Conservation (phyloP, 768 basidiomycete species). For the Postia placenta region DNA sequence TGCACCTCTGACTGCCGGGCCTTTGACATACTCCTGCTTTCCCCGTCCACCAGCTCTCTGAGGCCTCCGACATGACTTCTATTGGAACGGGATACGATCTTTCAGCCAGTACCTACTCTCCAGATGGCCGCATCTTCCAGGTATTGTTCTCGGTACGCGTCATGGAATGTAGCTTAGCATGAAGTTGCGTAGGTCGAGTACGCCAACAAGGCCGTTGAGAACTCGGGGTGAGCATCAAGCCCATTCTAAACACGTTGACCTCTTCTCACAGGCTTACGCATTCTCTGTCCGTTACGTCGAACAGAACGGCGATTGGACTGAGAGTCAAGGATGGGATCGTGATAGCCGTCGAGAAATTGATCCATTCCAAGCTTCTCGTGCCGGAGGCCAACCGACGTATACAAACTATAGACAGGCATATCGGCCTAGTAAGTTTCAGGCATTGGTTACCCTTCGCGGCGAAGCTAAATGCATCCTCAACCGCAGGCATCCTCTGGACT, state of each 20-base stretch:
- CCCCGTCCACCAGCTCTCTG: not conserved
- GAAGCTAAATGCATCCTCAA: not conserved
- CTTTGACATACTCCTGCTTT: conserved; percentile 3
- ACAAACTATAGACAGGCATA: conserved; percentile 87
- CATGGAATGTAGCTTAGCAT: not conserved
- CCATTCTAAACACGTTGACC: not conserved
- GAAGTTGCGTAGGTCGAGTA: conserved; percentile 80
- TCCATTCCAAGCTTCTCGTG: conserved; percentile 93
- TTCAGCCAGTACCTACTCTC: conserved; percentile 89
- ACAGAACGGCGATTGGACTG: conserved; percentile 91
- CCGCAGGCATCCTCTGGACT: conserved; percentile 86
- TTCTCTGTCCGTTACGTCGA: too few species aligned
- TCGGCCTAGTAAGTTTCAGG: conserved; percentile 68
- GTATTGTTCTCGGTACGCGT: conserved; percentile 31
- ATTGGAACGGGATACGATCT: conserved; percentile 99
- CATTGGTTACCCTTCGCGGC: not conserved
- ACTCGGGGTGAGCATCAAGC: conserved; percentile 69
- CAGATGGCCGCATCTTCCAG: conserved; percentile 98
- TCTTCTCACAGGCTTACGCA: not conserved
- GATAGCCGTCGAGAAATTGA: conserved; percentile 95
- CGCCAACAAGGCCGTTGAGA: conserved; percentile 97
- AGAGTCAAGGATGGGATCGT: conserved; percentile 93
- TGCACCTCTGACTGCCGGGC: not conserved
- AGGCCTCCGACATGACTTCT: conserved; percentile 70
- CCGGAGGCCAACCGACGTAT: conserved; percentile 92